Evolutionary conservation across 495 filamentous ascomycete species (phyloP).

Genomic region (Rostrohypoxylon terebratum): DNA sequence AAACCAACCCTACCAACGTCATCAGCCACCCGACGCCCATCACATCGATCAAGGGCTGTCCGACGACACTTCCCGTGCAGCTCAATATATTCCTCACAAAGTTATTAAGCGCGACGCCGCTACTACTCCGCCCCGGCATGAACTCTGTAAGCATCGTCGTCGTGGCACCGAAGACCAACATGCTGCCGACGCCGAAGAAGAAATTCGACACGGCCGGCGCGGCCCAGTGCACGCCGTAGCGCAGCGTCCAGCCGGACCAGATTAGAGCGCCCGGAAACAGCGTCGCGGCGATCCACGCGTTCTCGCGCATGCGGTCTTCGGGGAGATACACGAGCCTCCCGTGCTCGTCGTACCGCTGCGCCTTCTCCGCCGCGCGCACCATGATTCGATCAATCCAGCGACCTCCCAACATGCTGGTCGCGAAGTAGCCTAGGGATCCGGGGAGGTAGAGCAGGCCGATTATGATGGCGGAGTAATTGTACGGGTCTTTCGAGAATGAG

Average conservation of each 20-base stretch:
- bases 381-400: slow-evolving; percentile 92
- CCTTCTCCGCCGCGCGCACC: slow-evolving; percentile 79
- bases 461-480: slow-evolving; percentile 77
- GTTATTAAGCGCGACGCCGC: slow-evolving; percentile 86
- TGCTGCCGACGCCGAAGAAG: slow-evolving; percentile 87
- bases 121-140: slow-evolving; percentile 76
- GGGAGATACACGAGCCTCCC: slow-evolving; percentile 78
- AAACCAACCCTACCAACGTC: slow-evolving; percentile 78
- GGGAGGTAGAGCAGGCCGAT: slow-evolving; percentile 88
- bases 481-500: slow-evolving; percentile 78
- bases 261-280: slow-evolving; percentile 78
- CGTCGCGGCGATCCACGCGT: slow-evolving; percentile 83
- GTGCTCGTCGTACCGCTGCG: slow-evolving; percentile 74
- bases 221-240: slow-evolving; percentile 57
- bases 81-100: slow-evolving; percentile 89
- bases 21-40: slow-evolving; percentile 93
- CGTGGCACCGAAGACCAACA: slow-evolving; percentile 85
- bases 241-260: slow-evolving; percentile 69
- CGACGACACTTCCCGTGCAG: slow-evolving; percentile 79
- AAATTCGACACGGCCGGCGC: slow-evolving; percentile 79
- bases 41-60: slow-evolving; percentile 79
- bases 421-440: slow-evolving; percentile 80
- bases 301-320: slow-evolving; percentile 91
- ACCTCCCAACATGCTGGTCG: slow-evolving; percentile 79
- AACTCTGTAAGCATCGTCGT: slow-evolving; percentile 93